Percentiles rank a stretch among this genome's conserved stretches.
phyloP scores from a whole-genome alignment of 805 yeast species.

The Pichia scutulata region DNA sequence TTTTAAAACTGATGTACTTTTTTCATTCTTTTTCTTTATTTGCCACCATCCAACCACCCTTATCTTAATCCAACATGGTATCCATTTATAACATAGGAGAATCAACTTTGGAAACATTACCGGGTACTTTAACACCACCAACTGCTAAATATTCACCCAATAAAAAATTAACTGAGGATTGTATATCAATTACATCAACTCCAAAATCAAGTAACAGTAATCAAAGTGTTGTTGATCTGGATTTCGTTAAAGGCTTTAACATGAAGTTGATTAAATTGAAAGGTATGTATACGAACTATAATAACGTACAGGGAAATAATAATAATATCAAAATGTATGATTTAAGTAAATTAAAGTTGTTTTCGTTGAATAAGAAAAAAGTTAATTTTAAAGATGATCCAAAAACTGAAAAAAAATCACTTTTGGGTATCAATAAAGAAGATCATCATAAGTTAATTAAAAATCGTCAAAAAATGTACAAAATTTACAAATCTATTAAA shows the following conservation, averaged over 20 bases:
- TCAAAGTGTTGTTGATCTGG: background rate
- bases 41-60: background rate
- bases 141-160: constrained; percentile 6
- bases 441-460: background rate
- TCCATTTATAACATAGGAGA: constrained; percentile 2
- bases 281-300: background rate
- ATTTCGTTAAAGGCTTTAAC: background rate
- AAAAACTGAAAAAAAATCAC: background rate
- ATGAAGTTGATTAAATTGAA: background rate
- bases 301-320: background rate
- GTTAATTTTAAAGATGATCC: background rate
- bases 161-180: background rate
- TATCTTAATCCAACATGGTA: too few species aligned
- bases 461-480: background rate
- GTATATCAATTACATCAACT: constrained; percentile 10
- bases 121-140: constrained; percentile 14
- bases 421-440: background rate
- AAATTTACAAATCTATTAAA: background rate
- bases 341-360: background rate
- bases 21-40: background rate
- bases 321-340: too few species aligned
- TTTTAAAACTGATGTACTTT: background rate
- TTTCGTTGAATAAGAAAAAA: background rate
- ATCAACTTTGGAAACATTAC: constrained; percentile 8
- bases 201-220: constrained; percentile 1